Conservation (phyloP, 2,329 filamentous ascomycete species). For the Sporothrix pseudoabietina region DNA sequence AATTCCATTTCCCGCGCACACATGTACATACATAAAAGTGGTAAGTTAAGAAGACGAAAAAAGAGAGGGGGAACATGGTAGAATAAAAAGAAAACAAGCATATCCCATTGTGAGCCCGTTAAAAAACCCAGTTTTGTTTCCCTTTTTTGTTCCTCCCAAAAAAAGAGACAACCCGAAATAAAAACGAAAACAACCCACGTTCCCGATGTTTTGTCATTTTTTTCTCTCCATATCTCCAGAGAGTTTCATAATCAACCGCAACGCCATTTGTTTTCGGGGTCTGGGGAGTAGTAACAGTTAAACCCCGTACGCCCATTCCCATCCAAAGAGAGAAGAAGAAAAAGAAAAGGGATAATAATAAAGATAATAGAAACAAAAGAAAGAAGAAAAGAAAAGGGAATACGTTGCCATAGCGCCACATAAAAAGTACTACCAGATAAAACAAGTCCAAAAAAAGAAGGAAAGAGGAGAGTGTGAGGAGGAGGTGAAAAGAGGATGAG, state of each 20-base stretch:
- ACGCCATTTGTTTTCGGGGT: slow-evolving; percentile 15
- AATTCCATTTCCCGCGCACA: slow-evolving; percentile 13
- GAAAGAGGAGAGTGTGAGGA: not conserved
- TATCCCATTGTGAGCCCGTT: slow-evolving; percentile 1
- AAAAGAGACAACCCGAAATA: slow-evolving; percentile 1
- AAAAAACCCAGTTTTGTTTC: slow-evolving; percentile 2
- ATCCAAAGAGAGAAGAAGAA: slow-evolving; percentile 1
- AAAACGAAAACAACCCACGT: slow-evolving; percentile 13
- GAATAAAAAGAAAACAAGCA: not conserved
- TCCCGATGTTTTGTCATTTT: not conserved
- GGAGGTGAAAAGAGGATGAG: not conserved
- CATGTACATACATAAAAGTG: slow-evolving; percentile 4
- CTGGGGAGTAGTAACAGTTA: not conserved
- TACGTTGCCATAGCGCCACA: not conserved
- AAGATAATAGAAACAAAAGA: not conserved
- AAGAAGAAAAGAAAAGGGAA: not conserved
- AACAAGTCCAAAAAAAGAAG: not conserved
- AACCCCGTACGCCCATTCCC: not conserved
- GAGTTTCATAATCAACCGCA: slow-evolving; percentile 18
- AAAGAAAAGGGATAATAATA: slow-evolving; percentile 1
- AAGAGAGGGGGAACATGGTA: not conserved
- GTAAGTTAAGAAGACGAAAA: not conserved
- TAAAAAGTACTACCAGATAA: not conserved
- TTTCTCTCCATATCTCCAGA: not conserved
- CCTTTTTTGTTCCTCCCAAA: slow-evolving; percentile 18